Base-by-base conservation (phyloP, 2,329 filamentous ascomycete genomes). In the Colletotrichum magnum region DNA sequence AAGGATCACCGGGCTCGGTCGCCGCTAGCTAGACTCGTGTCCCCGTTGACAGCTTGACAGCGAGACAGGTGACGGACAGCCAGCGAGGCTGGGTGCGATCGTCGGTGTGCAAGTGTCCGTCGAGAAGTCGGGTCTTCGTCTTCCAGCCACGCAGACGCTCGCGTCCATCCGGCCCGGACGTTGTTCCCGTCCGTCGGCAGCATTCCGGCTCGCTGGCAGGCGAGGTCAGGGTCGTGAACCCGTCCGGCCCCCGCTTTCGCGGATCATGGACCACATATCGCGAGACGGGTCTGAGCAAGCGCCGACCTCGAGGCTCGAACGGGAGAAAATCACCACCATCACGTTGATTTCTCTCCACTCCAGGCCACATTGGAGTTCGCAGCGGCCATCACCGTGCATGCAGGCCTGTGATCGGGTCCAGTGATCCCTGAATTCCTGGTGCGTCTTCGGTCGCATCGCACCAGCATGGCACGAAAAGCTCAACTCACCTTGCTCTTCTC, bases 401-500 rank as follows among this genome's bases (percentile, higher is more conserved):
- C 13, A 47, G 15, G 18, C 21, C 16, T 21, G 36, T 21, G 12
- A 52, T 41, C 48, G 41, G 39, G 48, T 41, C 54, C 53, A 36
- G 52, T 24, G 21, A 28, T 36, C 21, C 28, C 41, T 47, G 24
- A 10, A 54, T 45, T 50, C 28, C 36, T 59, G 56, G 32, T 28
- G 50, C 50, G 36, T 59, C 43, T 56, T n/a, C 56, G 24, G 61
- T 60, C 51, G 61, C 56, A 66, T 69, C 50, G 62, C 66, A 57
- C 62, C 56, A 69, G 66, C 66, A 69, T 69, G 24, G 50, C 50
- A 69, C 66, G 54, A 60, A 69, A 50, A 58, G 56, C 56, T 56
- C 50, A 36, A 68, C 57, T 65, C 43, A 51, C 50, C 32, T 13
- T 61, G 24, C 53, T 58, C 18, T 52, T 43, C 45, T 64, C 51